These are phyloP conservation scores for Bipolaris zeicola DNA, from an alignment of 2,329 filamentous ascomycete genomes.

Conservation along the genomic window DNA sequence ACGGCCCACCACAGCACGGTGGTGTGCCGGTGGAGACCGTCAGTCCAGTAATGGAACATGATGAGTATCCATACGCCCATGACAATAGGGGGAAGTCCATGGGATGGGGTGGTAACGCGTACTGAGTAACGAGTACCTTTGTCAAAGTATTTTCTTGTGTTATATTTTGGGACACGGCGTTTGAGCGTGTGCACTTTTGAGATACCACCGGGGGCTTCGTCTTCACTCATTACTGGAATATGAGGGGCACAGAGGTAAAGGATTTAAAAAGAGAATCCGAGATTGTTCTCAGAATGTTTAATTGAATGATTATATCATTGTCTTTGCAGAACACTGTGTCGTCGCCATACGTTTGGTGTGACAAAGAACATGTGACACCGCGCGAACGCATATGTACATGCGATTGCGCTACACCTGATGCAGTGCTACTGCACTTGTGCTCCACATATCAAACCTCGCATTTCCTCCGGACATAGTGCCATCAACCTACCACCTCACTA, in stretches of 20 bases:
- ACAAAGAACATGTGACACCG: constrained; percentile 3
- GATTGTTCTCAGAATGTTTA: background rate
- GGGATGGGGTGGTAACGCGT: constrained; percentile 16
- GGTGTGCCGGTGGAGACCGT: constrained; percentile 20
- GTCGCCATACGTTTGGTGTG: background rate
- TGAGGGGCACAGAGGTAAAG: background rate
- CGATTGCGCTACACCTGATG: constrained; percentile 7
- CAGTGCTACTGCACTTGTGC: constrained; percentile 5
- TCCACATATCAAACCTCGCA: constrained; percentile 8
- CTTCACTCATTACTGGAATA: constrained; percentile 19
- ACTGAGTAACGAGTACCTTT: constrained; percentile 15
- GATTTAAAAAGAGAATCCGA: background rate
- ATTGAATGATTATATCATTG: background rate
- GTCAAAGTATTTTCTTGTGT: background rate
- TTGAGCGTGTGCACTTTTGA: constrained; percentile 24
- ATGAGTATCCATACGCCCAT: constrained; percentile 27
- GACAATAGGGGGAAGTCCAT: constrained; percentile 27
- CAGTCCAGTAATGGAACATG: constrained; percentile 27
- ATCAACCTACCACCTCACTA: background rate
- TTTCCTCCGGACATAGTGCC: background rate
- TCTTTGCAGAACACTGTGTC: background rate
- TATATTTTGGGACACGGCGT: constrained; percentile 17
- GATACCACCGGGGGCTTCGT: constrained; percentile 23
- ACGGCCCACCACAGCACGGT: constrained; percentile 14
- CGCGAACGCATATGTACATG: background rate